Conservation (phyloP, 495 filamentous ascomycete species). For the Aspergillus conjunctus region DNA sequence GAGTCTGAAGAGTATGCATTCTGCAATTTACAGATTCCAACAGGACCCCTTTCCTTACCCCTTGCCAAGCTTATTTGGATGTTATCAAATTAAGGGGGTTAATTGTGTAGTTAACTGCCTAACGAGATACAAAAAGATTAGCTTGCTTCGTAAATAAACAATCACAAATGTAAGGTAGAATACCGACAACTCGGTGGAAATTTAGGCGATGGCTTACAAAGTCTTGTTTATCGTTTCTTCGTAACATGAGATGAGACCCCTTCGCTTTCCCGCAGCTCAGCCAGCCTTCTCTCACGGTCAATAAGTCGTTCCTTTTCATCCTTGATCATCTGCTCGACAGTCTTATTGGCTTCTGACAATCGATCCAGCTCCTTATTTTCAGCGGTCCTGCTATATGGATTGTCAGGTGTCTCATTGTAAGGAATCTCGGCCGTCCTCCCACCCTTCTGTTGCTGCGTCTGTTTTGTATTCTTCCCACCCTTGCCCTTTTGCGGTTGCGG, state of each 20-base stretch:
- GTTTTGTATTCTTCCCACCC: conserved; percentile 49
- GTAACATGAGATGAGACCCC: conserved; percentile 39
- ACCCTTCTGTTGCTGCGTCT: conserved; percentile 48
- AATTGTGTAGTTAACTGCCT: no score
- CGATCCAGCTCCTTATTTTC: conserved; percentile 70
- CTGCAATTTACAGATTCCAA: no score
- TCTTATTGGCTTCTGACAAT: conserved; percentile 60
- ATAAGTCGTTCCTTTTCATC: conserved; percentile 66
- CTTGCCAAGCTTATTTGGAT: no score
- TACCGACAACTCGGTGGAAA: no score
- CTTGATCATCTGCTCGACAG: conserved; percentile 68
- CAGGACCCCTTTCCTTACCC: no score
- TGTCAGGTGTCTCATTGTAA: conserved; percentile 58
- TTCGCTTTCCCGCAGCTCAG: conserved; percentile 60
- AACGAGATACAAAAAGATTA: no score
- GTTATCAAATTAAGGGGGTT: no score
- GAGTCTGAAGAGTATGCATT: no score
- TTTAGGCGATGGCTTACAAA: not conserved
- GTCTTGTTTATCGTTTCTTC: conserved; percentile 45
- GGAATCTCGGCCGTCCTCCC: conserved; percentile 73
- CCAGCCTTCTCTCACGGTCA: conserved; percentile 64
- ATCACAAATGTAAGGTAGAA: no score
- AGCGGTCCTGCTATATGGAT: conserved; percentile 74
- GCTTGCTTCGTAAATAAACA: no score
- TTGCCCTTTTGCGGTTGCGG: conserved; percentile 42